Evolutionary conservation across 441 rosid genomes (phyloP).

Genomic region (Jatropha podagrica): DNA sequence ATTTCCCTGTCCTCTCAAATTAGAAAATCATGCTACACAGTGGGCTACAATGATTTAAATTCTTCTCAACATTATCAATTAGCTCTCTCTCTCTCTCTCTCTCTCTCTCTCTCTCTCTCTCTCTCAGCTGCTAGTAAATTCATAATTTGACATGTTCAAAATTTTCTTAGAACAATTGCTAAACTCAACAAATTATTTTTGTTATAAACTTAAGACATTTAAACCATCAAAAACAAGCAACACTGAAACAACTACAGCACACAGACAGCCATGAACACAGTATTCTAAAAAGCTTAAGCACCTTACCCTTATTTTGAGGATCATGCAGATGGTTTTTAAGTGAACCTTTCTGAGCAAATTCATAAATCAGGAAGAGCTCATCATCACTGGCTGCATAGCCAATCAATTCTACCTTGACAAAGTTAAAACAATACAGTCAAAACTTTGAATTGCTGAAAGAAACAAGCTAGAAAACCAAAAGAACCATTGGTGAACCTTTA

Average conservation of each 20-base stretch:
- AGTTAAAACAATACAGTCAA: slow-evolving; percentile 38
- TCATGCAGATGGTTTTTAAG: slow-evolving; percentile 86
- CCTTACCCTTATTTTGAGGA: slow-evolving; percentile 84
- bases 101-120: not conserved
- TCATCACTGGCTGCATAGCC: slow-evolving; percentile 81
- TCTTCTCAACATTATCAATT: not conserved
- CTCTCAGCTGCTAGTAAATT: slow-evolving; percentile 3
- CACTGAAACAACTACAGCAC: not conserved
- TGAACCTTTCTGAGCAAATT: slow-evolving; percentile 89
- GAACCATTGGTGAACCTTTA: not conserved
- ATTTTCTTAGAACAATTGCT: not conserved
- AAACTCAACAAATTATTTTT: not conserved
- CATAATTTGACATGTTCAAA: not conserved
- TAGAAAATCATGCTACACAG: not conserved
- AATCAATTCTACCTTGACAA: slow-evolving; percentile 91
- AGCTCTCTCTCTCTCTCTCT: too few relatives aligned
- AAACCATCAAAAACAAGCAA: not conserved
- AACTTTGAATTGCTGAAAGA: slow-evolving; percentile 18
- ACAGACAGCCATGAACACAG: not conserved
- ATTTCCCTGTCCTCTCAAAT: too few relatives aligned
- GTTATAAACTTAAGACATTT: not conserved
- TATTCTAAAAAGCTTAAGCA: slow-evolving; percentile 6
- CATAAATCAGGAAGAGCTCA: slow-evolving; percentile 89
- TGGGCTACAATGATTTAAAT: too few relatives aligned
- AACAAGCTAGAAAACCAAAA: slow-evolving; percentile 10